Evolutionary conservation across 371 early-diverging fungal species (phyloP).

Genomic region (Mortierella sp.): DNA sequence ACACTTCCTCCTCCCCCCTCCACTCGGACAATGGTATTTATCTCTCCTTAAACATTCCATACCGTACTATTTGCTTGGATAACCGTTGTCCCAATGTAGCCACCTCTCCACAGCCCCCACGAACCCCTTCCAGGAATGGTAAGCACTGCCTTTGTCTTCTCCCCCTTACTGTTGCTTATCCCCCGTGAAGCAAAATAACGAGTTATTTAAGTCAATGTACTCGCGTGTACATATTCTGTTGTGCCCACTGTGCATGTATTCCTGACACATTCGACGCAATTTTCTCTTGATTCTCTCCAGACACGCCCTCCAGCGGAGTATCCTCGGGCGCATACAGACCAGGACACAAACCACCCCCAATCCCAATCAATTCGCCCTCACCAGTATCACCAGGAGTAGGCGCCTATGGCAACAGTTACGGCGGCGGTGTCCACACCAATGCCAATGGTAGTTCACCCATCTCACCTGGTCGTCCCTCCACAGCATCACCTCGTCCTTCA

Average conservation of each 20-base stretch:
- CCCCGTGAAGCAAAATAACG: too few relatives aligned
- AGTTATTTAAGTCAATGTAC: neutral
- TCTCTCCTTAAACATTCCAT: too few relatives aligned
- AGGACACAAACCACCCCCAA: constrained; percentile 47
- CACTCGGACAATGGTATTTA: too few relatives aligned
- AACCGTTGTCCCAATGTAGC: neutral
- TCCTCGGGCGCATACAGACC: constrained; percentile 55
- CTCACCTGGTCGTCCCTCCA: constrained; percentile 35
- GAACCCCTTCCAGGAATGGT: constrained; percentile 41
- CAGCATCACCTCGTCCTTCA: constrained; percentile 35
- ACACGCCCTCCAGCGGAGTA: constrained; percentile 8
- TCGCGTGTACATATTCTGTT: neutral
- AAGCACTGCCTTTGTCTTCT: constrained; percentile 1
- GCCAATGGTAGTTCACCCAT: constrained; percentile 13
- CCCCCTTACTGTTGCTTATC: neutral
- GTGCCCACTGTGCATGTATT: neutral
- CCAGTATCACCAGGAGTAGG: constrained; percentile 21
- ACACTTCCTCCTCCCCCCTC: too few relatives aligned
- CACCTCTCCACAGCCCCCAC: constrained; percentile 24
- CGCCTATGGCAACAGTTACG: constrained; percentile 5
- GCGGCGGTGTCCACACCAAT: too few relatives aligned
- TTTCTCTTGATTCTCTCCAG: neutral
- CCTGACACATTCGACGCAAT: too few relatives aligned
- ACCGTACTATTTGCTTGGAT: neutral
- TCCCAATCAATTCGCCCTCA: constrained; percentile 21